Percentiles rank a stretch among this genome's conserved stretches.
These are phyloP conservation scores for Cenchrus americanus DNA, from an alignment of 176 grass and related monocot species.

Conservation along the genomic window DNA sequence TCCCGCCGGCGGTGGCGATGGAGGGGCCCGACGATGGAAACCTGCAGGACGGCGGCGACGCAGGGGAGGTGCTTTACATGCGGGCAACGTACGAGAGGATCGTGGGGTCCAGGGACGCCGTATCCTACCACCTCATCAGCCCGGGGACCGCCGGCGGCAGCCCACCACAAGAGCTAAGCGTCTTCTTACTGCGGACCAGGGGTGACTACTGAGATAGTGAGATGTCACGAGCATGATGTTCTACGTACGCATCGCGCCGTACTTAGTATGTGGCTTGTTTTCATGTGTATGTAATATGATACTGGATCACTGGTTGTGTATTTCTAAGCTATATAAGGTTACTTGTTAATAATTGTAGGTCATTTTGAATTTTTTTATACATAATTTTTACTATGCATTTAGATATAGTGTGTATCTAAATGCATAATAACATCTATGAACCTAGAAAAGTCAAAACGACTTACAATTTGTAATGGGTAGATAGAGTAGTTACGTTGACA, in stretches of 20 bases:
- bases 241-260: background rate
- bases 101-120: constrained; percentile 55
- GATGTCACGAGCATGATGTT: background rate
- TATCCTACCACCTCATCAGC: constrained; percentile 62
- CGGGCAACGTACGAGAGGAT: constrained; percentile 62
- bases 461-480: too few relatives aligned
- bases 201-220: constrained; percentile 40
- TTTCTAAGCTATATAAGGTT: too few relatives aligned
- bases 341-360: too few relatives aligned
- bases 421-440: too few relatives aligned
- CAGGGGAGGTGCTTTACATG: constrained; percentile 57
- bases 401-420: too few relatives aligned
- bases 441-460: too few relatives aligned
- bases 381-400: too few relatives aligned
- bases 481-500: too few relatives aligned
- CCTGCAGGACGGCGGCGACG: background rate
- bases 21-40: background rate
- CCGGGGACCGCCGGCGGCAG: constrained; percentile 31
- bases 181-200: constrained; percentile 55
- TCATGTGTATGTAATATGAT: too few relatives aligned
- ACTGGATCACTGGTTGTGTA: too few relatives aligned
- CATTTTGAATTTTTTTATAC: too few relatives aligned
- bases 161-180: constrained; percentile 63
- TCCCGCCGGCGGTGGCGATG: background rate
- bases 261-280: too few relatives aligned